A percentile compares a stretch with the other conserved stretches of the same genome.
These are phyloP conservation scores for Metschnikowia anglica DNA, from an alignment of 805 yeast species.

Conservation along the genomic window DNA sequence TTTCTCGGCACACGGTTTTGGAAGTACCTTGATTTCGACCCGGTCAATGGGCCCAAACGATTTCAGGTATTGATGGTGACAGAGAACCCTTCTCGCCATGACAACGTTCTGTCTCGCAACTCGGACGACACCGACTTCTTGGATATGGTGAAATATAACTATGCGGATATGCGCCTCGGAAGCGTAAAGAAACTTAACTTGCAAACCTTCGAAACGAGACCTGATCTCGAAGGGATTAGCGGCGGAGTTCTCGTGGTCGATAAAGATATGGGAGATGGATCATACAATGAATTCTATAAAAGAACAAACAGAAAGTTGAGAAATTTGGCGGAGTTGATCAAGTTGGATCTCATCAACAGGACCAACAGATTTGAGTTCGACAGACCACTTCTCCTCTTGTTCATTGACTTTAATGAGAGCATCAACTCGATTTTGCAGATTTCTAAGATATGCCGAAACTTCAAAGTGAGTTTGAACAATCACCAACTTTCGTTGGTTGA, in stretches of 20 bases:
- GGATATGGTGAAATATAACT: conserved; percentile 41
- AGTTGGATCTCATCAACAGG: conserved; percentile 40
- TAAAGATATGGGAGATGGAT: conserved; percentile 20
- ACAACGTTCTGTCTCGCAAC: background rate
- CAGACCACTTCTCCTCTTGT: conserved; percentile 50
- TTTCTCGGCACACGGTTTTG: conserved; percentile 49
- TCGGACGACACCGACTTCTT: conserved; percentile 31
- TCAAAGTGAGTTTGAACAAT: conserved; percentile 37
- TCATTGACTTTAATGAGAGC: conserved; percentile 45
- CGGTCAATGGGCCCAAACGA: conserved; percentile 49
- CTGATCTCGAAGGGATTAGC: conserved; percentile 31
- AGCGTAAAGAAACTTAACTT: conserved; percentile 33
- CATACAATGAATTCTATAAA: conserved; percentile 30
- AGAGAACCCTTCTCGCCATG: conserved; percentile 21
- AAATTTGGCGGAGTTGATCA: conserved; percentile 37
- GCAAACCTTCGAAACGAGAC: conserved; percentile 28
- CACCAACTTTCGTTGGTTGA: conserved; percentile 43
- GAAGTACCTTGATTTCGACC: conserved; percentile 58
- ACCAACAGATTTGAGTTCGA: conserved; percentile 43
- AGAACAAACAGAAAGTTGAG: conserved; percentile 31
- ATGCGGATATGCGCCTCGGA: conserved; percentile 52
- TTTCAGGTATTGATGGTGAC: conserved; percentile 51
- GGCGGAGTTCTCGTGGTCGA: conserved; percentile 30
- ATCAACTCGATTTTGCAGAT: conserved; percentile 48
- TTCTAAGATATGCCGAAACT: conserved; percentile 47